Conservation (phyloP, 352 stramenopile genomes). For the Globisporangium paddicum region DNA sequence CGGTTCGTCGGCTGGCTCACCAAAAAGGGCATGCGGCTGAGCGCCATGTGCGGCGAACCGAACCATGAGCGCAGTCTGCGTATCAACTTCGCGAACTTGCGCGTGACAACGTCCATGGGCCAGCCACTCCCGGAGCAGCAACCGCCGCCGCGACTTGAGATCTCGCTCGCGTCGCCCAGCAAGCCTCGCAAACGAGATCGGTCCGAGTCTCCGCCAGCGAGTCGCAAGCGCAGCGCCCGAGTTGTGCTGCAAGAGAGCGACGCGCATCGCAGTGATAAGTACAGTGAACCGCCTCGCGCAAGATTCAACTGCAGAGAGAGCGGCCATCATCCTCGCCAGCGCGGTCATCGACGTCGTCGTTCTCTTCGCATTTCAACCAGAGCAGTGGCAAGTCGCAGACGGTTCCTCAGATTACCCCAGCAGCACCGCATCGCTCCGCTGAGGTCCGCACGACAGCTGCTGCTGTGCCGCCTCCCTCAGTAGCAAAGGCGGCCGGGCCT, state of each 20-base stretch:
- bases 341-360: neutral
- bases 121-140: no score
- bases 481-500: neutral
- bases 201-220: neutral
- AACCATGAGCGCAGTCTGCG: constrained; percentile 14
- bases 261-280: neutral
- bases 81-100: constrained; percentile 14
- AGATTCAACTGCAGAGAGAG: neutral
- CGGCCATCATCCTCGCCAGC: neutral
- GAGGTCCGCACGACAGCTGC: neutral
- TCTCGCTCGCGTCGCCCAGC: neutral
- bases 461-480: neutral
- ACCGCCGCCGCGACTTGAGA: neutral
- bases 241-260: neutral
- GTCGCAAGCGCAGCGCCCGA: neutral
- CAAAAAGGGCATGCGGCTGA: neutral
- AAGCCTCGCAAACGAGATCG: constrained; percentile 1
- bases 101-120: no score
- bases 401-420: neutral
- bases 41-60: neutral
- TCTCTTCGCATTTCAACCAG: neutral
- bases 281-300: neutral
- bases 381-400: neutral
- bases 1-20: constrained; percentile 15
- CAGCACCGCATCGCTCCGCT: neutral